phyloP scores from a whole-genome alignment of 495 filamentous ascomycete species.

The Penicillium parvum region DNA sequence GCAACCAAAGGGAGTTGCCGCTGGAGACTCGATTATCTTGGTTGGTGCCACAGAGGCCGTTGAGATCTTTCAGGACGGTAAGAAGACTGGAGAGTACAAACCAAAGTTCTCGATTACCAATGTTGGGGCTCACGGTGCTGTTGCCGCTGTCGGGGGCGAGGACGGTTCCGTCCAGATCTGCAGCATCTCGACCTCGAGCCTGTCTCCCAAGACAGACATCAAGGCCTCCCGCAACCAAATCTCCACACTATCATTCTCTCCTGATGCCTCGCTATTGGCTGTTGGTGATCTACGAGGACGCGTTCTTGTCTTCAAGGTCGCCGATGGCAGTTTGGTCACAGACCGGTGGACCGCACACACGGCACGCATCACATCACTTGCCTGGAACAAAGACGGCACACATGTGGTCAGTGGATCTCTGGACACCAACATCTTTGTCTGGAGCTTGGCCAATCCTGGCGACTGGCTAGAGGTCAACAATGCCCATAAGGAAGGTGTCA shows the following conservation, averaged over 20 bases:
- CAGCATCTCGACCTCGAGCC: constrained; percentile 46
- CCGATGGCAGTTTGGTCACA: constrained; percentile 45
- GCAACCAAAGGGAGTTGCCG: constrained; percentile 58
- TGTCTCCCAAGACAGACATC: constrained; percentile 42
- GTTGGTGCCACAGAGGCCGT: constrained; percentile 65
- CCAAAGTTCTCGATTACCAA: constrained; percentile 63
- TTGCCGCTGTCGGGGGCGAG: constrained; percentile 73
- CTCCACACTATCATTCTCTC: constrained; percentile 70
- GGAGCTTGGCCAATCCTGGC: constrained; percentile 81
- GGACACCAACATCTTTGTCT: constrained; percentile 88
- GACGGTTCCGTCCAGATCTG: constrained; percentile 70
- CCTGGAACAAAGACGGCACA: constrained; percentile 72
- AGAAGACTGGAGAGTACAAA: constrained; percentile 54
- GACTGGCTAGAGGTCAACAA: constrained; percentile 72
- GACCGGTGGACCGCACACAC: constrained; percentile 89
- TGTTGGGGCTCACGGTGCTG: constrained; percentile 59
- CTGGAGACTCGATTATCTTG: constrained; percentile 45
- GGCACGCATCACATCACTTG: constrained; percentile 73
- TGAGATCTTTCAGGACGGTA: constrained; percentile 57
- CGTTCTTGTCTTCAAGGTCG: constrained; percentile 66
- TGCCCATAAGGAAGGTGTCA: constrained; percentile 93
- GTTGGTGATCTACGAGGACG: constrained; percentile 82
- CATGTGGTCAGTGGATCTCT: constrained; percentile 79
- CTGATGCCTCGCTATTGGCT: constrained; percentile 65
- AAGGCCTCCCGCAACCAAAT: constrained; percentile 39